A percentile compares a stretch with the other conserved stretches of the same genome.
Conservation (phyloP, 164 flowering plant species). For the Saururus chinensis region DNA sequence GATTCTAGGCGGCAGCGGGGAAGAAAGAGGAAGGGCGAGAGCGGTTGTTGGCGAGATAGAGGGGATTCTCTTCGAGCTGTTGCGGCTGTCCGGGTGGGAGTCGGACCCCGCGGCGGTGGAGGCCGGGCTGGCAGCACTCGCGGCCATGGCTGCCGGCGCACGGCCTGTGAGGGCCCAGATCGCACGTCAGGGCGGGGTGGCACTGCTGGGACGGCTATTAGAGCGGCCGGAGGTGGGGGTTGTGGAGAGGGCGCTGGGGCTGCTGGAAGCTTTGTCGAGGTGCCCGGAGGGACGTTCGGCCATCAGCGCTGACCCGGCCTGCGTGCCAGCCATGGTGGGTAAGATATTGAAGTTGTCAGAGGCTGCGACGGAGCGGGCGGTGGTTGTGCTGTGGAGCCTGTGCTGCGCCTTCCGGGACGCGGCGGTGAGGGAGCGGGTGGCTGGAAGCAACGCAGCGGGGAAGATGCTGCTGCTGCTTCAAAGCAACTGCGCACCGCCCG, state of each 20-base stretch:
- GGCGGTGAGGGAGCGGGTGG: constrained; percentile 49
- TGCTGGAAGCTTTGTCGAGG: constrained; percentile 44
- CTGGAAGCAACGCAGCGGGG: constrained; percentile 54
- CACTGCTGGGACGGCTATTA: constrained; percentile 18
- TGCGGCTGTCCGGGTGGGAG: constrained; percentile 19
- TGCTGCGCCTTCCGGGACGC: constrained; percentile 49
- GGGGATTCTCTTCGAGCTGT: constrained; percentile 27
- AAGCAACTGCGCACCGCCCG: constrained; percentile 62
- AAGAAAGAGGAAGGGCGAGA: constrained; percentile 19
- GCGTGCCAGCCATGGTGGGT: constrained; percentile 38
- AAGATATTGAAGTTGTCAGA: constrained; percentile 58
- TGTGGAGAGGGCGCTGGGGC: constrained; percentile 39
- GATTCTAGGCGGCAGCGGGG: constrained; percentile 8
- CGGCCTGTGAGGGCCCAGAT: constrained; percentile 25
- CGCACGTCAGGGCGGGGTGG: constrained; percentile 36
- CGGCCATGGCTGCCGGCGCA: constrained; percentile 26
- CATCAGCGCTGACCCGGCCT: constrained; percentile 32
- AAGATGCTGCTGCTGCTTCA: constrained; percentile 81
- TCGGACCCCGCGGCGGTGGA: constrained; percentile 24
- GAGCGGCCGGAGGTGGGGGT: constrained; percentile 15
- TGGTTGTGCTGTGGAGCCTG: constrained; percentile 69
- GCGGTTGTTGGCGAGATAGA: constrained; percentile 25
- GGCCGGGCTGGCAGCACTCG: constrained; percentile 37
- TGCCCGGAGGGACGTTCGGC: constrained; percentile 56
- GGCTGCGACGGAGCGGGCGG: constrained; percentile 65